Conservation (phyloP, 2,329 filamentous ascomycete genomes). For the Nannizziopsis barbatae region DNA sequence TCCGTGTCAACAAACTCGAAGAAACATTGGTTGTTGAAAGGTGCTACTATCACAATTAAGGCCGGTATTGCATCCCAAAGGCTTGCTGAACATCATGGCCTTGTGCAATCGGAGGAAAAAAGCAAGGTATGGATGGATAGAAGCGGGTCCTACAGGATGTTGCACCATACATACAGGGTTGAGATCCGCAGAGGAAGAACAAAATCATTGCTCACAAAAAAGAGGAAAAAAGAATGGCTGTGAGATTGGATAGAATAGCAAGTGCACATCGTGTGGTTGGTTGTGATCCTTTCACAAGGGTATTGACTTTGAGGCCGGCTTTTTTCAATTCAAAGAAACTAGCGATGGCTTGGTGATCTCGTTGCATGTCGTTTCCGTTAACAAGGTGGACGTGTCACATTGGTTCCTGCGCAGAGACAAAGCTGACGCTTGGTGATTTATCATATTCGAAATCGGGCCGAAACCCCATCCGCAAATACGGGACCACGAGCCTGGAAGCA, state of each 20-base stretch:
- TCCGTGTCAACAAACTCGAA: no score
- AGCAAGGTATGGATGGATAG: neutral
- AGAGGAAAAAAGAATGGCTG: no score
- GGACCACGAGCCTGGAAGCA: neutral
- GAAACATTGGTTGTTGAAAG: neutral
- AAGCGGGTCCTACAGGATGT: neutral
- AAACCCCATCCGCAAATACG: neutral
- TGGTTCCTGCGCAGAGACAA: neutral
- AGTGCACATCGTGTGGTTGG: no score
- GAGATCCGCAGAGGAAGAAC: neutral
- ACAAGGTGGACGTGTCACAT: neutral
- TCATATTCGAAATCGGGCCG: slow-evolving; percentile 1
- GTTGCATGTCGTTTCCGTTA: no score
- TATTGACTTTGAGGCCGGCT: no score
- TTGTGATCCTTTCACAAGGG: no score
- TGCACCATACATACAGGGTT: neutral
- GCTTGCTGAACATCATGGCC: no score
- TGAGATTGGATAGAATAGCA: no score
- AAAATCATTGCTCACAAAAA: no score
- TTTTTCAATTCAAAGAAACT: no score
- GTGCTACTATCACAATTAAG: slow-evolving; percentile 4
- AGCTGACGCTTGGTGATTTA: neutral
- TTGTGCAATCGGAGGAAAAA: neutral
- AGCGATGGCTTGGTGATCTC: no score
- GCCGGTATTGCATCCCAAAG: slow-evolving; percentile 2